phyloP scores from a whole-genome alignment of 768 basidiomycete species.

The Naganishia randhawae region DNA sequence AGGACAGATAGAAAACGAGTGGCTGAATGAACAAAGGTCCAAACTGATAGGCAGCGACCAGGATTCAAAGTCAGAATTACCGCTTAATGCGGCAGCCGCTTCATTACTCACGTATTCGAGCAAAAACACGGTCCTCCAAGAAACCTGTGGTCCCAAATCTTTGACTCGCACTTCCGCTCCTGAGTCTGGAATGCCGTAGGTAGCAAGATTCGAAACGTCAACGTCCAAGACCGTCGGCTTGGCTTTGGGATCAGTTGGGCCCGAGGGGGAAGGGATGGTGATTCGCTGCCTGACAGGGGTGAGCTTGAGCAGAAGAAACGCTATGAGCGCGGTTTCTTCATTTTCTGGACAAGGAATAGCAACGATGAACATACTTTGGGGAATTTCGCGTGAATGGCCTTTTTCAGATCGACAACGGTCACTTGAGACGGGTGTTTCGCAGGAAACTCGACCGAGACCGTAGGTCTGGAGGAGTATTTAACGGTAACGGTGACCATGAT shows the following conservation, averaged over 20 bases:
- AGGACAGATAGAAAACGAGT: constrained; percentile 71
- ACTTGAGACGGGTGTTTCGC: constrained; percentile 47
- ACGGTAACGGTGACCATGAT: constrained; percentile 64
- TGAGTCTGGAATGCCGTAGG: constrained; percentile 58
- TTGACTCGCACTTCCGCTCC: constrained; percentile 72
- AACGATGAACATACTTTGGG: constrained; percentile 54
- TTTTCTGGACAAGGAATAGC: constrained; percentile 45
- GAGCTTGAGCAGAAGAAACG: no score
- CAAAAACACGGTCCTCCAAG: constrained; percentile 83
- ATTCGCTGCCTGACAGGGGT: constrained; percentile 70
- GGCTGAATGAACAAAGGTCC: constrained; percentile 90
- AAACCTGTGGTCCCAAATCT: constrained; percentile 84
- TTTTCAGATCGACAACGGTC: constrained; percentile 69
- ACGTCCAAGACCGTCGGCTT: constrained; percentile 58
- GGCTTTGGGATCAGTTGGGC: constrained; percentile 51
- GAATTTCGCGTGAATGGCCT: constrained; percentile 58
- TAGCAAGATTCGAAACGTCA: constrained; percentile 62
- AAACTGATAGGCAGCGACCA: constrained; percentile 54
- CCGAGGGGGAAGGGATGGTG: constrained; percentile 42
- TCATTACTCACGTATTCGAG: constrained; percentile 90
- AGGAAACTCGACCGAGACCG: constrained; percentile 48
- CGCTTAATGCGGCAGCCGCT: no score
- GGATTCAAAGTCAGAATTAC: neutral
- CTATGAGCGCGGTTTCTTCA: no score
- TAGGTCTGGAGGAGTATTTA: constrained; percentile 55